These are phyloP conservation scores for Phialophora expanda DNA, from an alignment of 2,329 filamentous ascomycete genomes.

Conservation along the genomic window DNA sequence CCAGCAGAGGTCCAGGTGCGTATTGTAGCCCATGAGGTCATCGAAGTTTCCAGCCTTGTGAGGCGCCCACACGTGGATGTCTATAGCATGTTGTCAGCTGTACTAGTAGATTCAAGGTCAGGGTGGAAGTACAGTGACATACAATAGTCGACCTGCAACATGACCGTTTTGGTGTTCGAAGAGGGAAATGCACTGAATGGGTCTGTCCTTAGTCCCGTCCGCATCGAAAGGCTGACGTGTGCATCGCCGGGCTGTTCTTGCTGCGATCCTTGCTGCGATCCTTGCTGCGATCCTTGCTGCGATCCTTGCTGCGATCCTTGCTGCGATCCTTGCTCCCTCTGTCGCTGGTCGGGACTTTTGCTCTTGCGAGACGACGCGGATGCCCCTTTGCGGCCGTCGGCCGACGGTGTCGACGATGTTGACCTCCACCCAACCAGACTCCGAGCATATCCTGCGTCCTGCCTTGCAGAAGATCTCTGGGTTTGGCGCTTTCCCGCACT, in stretches of 20 bases:
- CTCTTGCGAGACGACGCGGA: neutral
- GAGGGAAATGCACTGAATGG: conserved; percentile 24
- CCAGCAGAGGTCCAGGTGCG: conserved; percentile 32
- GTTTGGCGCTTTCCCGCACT: conserved; percentile 24
- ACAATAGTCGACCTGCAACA: conserved; percentile 30
- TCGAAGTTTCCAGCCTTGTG: conserved; percentile 27
- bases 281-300: too few species aligned
- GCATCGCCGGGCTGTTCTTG: neutral
- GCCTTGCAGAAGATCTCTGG: conserved; percentile 17
- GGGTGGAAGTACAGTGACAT: conserved; percentile 2
- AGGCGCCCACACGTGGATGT: conserved; percentile 27
- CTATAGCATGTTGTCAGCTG: conserved; percentile 10
- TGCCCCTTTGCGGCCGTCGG: conserved; percentile 1
- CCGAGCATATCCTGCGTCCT: conserved; percentile 26
- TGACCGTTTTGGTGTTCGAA: conserved; percentile 23
- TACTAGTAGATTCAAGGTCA: neutral
- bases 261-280: neutral
- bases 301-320: too few species aligned
- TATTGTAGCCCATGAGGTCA: conserved; percentile 26
- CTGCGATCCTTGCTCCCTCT: neutral
- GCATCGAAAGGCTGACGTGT: conserved; percentile 10
- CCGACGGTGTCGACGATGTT: conserved; percentile 13
- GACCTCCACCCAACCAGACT: conserved; percentile 31
- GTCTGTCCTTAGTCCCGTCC: conserved; percentile 21
- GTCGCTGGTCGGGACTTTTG: neutral